Percentiles rank a stretch among this genome's conserved stretches.
phyloP scores from a whole-genome alignment of 108 stramenopile species.

The Discostella pseudostelligera region DNA sequence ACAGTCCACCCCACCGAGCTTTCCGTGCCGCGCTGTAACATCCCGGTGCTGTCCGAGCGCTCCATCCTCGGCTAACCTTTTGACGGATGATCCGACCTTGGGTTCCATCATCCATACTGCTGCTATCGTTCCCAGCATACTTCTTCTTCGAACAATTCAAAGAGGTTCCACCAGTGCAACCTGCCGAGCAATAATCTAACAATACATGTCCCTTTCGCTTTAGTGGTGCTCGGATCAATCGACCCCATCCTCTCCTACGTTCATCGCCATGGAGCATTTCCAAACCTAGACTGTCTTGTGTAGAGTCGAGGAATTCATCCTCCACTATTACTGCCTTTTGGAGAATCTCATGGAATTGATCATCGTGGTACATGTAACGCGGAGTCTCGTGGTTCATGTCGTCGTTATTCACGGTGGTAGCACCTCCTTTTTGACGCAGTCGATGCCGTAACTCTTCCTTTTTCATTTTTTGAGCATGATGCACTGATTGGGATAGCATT shows the following conservation, averaged over 20 bases:
- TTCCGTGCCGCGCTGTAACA: conserved; percentile 71
- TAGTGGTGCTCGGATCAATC: conserved; percentile 73
- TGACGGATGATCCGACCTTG: conserved; percentile 64
- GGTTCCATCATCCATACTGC: not conserved
- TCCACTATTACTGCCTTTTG: conserved; percentile 46
- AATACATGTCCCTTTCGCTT: conserved; percentile 79
- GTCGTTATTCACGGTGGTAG: not conserved
- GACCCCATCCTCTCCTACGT: conserved; percentile 58
- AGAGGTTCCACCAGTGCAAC: conserved; percentile 10
- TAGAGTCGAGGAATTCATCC: conserved; percentile 53
- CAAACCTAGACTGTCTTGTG: conserved; percentile 63
- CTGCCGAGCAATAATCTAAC: conserved; percentile 71
- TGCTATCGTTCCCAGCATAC: conserved; percentile 1
- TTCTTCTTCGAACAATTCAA: not conserved
- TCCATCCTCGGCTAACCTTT: conserved; percentile 57
- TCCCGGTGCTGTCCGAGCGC: conserved; percentile 61
- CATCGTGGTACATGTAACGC: conserved; percentile 8
- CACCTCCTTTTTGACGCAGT: conserved; percentile 3
- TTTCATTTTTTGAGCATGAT: conserved; percentile 43
- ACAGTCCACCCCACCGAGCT: conserved; percentile 82
- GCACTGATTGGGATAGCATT: conserved; percentile 46
- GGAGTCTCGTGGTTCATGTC: conserved; percentile 1
- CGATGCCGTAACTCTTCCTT: conserved; percentile 13
- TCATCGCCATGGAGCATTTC: conserved; percentile 64
- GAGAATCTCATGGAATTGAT: conserved; percentile 21